These are phyloP conservation scores for Rhizoclosmatium sp. DNA, from an alignment of 192 early-diverging fungal genomes.

Conservation along the genomic window DNA sequence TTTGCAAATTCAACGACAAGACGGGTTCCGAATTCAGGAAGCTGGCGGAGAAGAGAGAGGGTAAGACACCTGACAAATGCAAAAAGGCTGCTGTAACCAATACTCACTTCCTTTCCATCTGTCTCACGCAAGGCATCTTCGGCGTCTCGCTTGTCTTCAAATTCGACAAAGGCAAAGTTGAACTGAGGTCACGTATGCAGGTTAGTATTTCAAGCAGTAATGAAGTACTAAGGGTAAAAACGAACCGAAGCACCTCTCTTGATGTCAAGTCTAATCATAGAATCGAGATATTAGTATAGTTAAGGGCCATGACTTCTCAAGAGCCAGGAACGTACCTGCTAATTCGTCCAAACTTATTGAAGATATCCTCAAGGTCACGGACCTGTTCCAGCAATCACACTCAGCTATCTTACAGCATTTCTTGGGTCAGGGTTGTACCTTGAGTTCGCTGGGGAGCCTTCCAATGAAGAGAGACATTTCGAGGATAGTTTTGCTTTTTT, in stretches of 20 bases:
- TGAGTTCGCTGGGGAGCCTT: conserved; percentile 11
- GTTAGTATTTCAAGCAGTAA: background rate
- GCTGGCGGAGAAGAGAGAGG: background rate
- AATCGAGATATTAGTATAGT: background rate
- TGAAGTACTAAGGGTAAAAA: background rate
- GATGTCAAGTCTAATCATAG: conserved; percentile 42
- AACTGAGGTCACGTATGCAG: conserved; percentile 10
- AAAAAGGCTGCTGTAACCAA: background rate
- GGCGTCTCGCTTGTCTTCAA: conserved; percentile 56
- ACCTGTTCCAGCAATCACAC: background rate
- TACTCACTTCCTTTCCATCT: conserved; percentile 36
- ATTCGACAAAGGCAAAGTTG: conserved; percentile 65
- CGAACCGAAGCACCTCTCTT: conserved; percentile 34
- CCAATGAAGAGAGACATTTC: conserved; percentile 27
- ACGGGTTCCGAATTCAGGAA: conserved; percentile 8
- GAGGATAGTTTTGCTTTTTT: background rate
- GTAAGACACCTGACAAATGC: background rate
- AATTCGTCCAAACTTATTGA: conserved; percentile 60
- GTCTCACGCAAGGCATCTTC: conserved; percentile 43
- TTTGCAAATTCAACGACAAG: conserved; percentile 29
- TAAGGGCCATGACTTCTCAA: background rate
- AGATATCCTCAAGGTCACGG: conserved; percentile 57
- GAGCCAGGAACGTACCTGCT: conserved; percentile 27
- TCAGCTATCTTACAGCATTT: background rate
- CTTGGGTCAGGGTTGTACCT: background rate